Base-by-base conservation (phyloP, 2,329 filamentous ascomycete species). In the Penicillium glabrum region DNA sequence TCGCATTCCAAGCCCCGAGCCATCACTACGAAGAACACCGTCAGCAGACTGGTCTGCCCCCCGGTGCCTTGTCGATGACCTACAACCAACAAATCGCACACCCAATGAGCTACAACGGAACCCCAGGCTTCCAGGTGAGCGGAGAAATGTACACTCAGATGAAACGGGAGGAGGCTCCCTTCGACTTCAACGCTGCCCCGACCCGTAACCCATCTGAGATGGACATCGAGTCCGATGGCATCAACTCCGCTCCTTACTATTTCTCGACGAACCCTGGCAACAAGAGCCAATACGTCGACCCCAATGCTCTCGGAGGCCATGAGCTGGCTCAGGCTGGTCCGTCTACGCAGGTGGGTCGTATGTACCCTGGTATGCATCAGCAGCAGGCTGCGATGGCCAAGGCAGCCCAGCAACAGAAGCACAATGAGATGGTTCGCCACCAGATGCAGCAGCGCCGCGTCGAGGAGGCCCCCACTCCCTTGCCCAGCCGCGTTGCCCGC, bases 1-100 rank as follows among this genome's bases (percentile, higher is more conserved):
- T 82, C 62, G 77, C 82, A 21, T 85, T 93, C 69, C 87, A 86
- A 47, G 90, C 87, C 35, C 93, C 95, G 9, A 96, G 91, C 75
- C 93, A 97, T 79, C 91, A 96, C 77, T 98, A 98, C 81, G 90
- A 92, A 69, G 87, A 91, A 71, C 96, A 97, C 80, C 90, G 91
- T 79, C 95, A 99, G 74, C 93, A 97, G 80, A 97, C 95, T 3
- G 92, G 93, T 61, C 87, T 97, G 29, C 91, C 95, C 0, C 88
- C 91, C 1, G 92, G 92, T 60, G 93, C 91, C 51, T 80, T 95
- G 61, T 87, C 89, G 43, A 84, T 95, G 70, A 89, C 90, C 35
- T 84, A 95, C 67, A 92, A 90, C 73, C 83, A 89, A 50, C 39
- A 41, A 23, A 21, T 69, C 77, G 76, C 61, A 82, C 64, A 41